phyloP scores from a whole-genome alignment of 169 alveolate species.

The Cryptosporidium meleagridis region DNA sequence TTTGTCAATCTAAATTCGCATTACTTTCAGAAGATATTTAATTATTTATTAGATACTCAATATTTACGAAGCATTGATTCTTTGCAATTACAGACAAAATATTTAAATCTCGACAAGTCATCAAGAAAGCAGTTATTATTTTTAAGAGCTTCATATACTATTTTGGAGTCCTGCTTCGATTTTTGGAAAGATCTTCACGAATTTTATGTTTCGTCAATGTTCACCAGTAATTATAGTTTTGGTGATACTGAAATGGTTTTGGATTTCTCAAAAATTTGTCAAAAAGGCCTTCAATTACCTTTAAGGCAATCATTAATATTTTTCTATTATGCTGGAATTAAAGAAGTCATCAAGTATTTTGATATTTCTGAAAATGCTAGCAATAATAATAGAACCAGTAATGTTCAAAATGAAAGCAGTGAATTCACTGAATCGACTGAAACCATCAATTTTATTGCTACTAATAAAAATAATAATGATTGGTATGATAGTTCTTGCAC shows the following conservation, averaged over 20 bases:
- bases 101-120: conserved; percentile 5
- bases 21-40: conserved; percentile 12
- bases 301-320: conserved; percentile 59
- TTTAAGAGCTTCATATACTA: conserved; percentile 67
- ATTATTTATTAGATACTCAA: conserved; percentile 33
- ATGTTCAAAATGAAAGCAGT: background rate
- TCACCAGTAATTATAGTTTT: background rate
- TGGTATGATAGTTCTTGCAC: conserved; percentile 11
- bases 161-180: conserved; percentile 38
- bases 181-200: conserved; percentile 59
- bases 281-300: conserved; percentile 62
- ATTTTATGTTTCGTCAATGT: conserved; percentile 3
- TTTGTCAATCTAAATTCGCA: conserved; percentile 19
- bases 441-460: background rate
- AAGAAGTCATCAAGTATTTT: conserved; percentile 6
- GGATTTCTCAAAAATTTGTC: conserved; percentile 44
- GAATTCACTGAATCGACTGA: conserved; percentile 25
- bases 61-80: conserved; percentile 25
- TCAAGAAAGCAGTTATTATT: conserved; percentile 60
- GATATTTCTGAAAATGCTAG: background rate
- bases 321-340: conserved; percentile 57
- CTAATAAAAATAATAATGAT: background rate
- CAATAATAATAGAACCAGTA: background rate
- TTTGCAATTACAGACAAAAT: conserved; percentile 55
- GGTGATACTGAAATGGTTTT: background rate